Base-by-base conservation (phyloP, 192 early-diverging fungal genomes). In the Allomyces arbusculus region DNA sequence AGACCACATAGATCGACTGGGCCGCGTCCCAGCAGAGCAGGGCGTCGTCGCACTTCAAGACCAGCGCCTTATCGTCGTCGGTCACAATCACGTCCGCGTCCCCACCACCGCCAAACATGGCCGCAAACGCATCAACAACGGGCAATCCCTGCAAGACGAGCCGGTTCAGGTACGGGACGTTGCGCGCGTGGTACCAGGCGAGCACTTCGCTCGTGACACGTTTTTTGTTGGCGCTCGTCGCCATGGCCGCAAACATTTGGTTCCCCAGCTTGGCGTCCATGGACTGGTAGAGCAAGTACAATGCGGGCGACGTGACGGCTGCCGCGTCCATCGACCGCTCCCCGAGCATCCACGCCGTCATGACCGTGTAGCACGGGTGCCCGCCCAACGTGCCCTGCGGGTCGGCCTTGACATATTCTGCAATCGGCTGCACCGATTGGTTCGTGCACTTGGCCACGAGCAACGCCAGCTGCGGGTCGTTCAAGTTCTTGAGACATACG, bases 401-500 rank as follows among this genome's bases (percentile, higher is more conserved):
- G 33, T 40, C 33, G 33, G 33, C 33, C 3, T 7, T 3, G 33
- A 40, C 33, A 40, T 40, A 40, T 0, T 40, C 33, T 3, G 33
- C 33, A 8, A 58, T 58, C 16, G 12, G 50, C 16, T 58, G 50
- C 50, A 58, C 50, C 50, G 20, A 58, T 16, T 14, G 50, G 50
- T n/a, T 58, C 50, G 50, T n/a, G 16, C 50, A 58, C 50, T 58
- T 58, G 16, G 20, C 50, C 2, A 20, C 0, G 4, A 58, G 9
- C 50, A 58, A 16, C 50, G 95, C 97, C 22, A 99, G 71, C 77
- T 95, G 92, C 24, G 86, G 75, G 70, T 99, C 97, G 23, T 90
- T 83, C 14, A 97, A 73, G 66, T 99, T 84, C 63, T 90, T 91
- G 25, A 97, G 67, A 61, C 94, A 95, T 10, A 99, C 88, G 71